These are phyloP conservation scores for Periconia sp. DNA, from an alignment of 2,329 filamentous ascomycete species.

Conservation along the genomic window DNA sequence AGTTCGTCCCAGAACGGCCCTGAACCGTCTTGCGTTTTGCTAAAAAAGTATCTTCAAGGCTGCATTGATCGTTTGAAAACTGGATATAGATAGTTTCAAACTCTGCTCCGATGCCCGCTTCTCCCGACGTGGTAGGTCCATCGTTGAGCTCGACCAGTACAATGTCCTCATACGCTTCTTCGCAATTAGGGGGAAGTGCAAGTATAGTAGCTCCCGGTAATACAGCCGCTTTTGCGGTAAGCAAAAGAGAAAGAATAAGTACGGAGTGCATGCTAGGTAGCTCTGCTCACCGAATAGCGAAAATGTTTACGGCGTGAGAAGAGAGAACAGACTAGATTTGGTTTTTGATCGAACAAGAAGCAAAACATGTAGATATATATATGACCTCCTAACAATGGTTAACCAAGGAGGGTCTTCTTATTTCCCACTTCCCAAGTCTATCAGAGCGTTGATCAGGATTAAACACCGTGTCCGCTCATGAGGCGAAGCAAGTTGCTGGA, in stretches of 20 bases:
- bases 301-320: no score
- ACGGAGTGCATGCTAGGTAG: constrained; percentile 10
- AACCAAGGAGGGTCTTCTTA: not conserved
- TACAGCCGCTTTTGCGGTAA: constrained; percentile 10
- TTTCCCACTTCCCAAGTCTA: constrained; percentile 6
- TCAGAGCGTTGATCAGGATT: constrained; percentile 7
- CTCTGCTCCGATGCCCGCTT: constrained; percentile 15
- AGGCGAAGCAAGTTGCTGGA: constrained; percentile 6
- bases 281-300: constrained; percentile 9
- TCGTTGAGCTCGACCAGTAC: constrained; percentile 9
- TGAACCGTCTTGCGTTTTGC: constrained; percentile 14
- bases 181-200: constrained; percentile 7
- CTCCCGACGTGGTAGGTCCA: constrained; percentile 13
- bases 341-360: constrained; percentile 7
- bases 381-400: constrained; percentile 6
- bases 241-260: constrained; percentile 11
- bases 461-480: constrained; percentile 8
- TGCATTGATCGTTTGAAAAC: constrained; percentile 15
- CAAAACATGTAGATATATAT: constrained; percentile 10
- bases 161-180: constrained; percentile 5
- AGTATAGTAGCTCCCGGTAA: constrained; percentile 1
- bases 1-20: constrained; percentile 19
- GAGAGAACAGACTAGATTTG: constrained; percentile 4
- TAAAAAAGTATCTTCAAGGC: constrained; percentile 12
- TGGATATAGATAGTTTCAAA: constrained; percentile 13